Evolutionary conservation across 345 rosid species (phyloP).

Genomic region (Lumnitzera racemosa): DNA sequence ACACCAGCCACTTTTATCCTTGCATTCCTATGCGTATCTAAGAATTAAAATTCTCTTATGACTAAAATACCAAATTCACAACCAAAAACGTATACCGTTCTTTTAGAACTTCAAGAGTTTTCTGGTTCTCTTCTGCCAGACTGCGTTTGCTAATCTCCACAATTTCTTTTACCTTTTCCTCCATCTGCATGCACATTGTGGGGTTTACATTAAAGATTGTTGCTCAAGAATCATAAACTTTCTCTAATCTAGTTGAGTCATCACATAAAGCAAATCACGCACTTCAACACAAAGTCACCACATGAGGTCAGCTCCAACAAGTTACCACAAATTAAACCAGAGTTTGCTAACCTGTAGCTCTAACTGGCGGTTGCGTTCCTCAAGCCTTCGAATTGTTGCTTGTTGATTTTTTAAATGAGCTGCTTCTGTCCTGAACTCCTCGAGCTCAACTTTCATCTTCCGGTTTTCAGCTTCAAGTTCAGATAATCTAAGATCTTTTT

Average conservation of each 20-base stretch:
- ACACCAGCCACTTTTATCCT: too few relatives aligned
- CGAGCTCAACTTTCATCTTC: conserved; percentile 96
- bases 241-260: background rate
- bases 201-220: conserved; percentile 2
- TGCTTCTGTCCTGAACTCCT: conserved; percentile 92
- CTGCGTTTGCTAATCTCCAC: conserved; percentile 96
- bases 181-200: conserved; percentile 53
- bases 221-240: background rate
- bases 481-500: conserved; percentile 78
- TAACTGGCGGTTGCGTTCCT: conserved; percentile 94
- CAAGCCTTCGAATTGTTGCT: conserved; percentile 97
- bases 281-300: background rate
- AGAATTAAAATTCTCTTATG: too few relatives aligned
- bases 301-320: background rate
- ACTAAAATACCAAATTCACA: too few relatives aligned
- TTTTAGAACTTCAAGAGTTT: conserved; percentile 81
- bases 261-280: background rate
- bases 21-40: too few relatives aligned
- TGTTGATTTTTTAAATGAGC: conserved; percentile 96
- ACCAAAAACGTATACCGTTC: conserved; percentile 48
- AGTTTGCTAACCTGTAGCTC: conserved; percentile 74
- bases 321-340: background rate
- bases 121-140: conserved; percentile 98
- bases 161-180: conserved; percentile 96
- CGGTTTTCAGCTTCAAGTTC: conserved; percentile 91